Conservation (phyloP, 2,329 filamentous ascomycete genomes). For the Curvularia hawaiiensis region DNA sequence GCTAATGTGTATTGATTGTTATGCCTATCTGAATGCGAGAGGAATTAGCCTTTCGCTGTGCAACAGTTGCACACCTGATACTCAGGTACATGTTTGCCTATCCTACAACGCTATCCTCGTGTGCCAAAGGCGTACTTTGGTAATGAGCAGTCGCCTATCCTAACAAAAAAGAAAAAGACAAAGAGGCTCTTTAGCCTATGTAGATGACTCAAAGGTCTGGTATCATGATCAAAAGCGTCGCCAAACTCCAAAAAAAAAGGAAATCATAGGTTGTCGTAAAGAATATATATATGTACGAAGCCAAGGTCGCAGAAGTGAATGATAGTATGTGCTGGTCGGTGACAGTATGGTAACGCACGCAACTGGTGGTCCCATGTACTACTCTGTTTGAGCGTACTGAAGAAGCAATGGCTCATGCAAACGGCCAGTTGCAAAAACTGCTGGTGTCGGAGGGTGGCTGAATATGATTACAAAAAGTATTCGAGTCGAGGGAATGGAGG, state of each 20-base stretch:
- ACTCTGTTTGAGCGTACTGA: constrained; percentile 7
- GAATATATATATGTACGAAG: constrained; percentile 29
- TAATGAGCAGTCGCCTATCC: constrained; percentile 6
- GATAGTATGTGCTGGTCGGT: constrained; percentile 15
- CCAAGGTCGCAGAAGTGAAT: constrained; percentile 21
- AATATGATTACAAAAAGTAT: neutral
- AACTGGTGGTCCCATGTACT: constrained; percentile 14
- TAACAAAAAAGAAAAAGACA: constrained; percentile 17
- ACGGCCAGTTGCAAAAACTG: neutral
- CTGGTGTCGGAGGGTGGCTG: neutral
- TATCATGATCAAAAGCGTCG: constrained; percentile 41
- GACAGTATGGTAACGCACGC: constrained; percentile 13
- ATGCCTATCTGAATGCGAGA: constrained; percentile 9
- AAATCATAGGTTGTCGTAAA: constrained; percentile 40
- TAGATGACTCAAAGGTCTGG: constrained; percentile 46
- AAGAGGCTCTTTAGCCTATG: constrained; percentile 32
- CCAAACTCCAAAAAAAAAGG: constrained; percentile 36
- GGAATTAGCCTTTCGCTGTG: constrained; percentile 12
- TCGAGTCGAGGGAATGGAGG: neutral
- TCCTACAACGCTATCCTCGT: constrained; percentile 3
- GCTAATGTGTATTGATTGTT: constrained; percentile 13
- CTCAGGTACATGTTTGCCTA: constrained; percentile 13
- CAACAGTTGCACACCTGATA: constrained; percentile 3
- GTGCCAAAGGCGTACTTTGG: constrained; percentile 3
- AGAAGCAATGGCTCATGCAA: constrained; percentile 1